Evolutionary conservation across 106 monocot species (phyloP), one percentile per base, ranked within the genome.

Genomic region (Vanilla planifolia): DNA sequence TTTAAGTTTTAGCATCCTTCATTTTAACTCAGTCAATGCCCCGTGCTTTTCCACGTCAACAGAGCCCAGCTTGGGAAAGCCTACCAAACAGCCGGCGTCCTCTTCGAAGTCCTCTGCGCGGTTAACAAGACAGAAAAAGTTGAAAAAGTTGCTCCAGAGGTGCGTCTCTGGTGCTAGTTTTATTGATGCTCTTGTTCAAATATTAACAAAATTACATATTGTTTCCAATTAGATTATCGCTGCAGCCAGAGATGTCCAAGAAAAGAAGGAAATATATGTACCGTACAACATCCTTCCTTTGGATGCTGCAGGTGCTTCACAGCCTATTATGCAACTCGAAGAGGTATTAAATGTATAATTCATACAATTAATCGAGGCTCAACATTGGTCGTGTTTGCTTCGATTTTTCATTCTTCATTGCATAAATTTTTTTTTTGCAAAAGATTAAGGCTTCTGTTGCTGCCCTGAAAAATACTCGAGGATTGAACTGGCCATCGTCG

Each of bases 81-180:
- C 19, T 98, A 98, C 57, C 91, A 98, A 51, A 88, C 84, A 42
- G 98, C 98, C 13, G 92, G 98, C 34, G 92, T 98, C 24, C 92
- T 98, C n/a, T 98, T 92, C 51, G 98, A 98, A 79, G 98, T 98
- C 28, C 88, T 98, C 27, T 92, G 91, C 48, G 98, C 98, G 5
- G 98, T 98, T 69, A 92, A 91, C 65, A 91, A 98, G 68, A 81
- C 82, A 11, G 96, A 98, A 51, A 91, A 96, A 75, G 96, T 86
- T 21, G 96, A 91, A 74, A 85, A 98, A 82, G 92, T 98, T 52
- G 92, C 92, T 51, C 91, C 98, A 20, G 98, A 98, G 84, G 98
- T 92, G 33, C 10, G 79, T 75, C 44, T 71, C 27, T 48, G n/a
- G 16, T 35, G 22, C 19, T 20, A 42, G 16, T 35, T 15, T 24